Percentiles rank a stretch among this genome's conserved stretches.
Evolutionary conservation across 202 grass and related monocot genomes (phyloP).

Genomic region (Bolboschoenoplectus hybrid): DNA sequence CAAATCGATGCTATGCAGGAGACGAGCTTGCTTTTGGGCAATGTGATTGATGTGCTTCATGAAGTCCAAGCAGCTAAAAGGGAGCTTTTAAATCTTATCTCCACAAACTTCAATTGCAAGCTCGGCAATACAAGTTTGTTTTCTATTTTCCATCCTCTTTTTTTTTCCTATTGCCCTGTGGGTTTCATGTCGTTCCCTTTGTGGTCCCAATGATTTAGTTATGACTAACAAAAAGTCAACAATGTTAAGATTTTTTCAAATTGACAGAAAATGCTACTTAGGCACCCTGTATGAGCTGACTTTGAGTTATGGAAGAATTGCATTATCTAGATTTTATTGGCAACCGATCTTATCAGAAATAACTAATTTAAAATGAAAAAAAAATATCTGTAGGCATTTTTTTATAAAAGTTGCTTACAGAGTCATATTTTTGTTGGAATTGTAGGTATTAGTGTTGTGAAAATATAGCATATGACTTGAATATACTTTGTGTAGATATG

Average conservation of each 20-base stretch:
- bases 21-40: conserved; percentile 80
- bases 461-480: conserved; percentile 2
- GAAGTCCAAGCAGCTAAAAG: conserved; percentile 73
- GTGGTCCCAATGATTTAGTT: neutral
- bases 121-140: conserved; percentile 52
- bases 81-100: conserved; percentile 65
- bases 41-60: conserved; percentile 78
- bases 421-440: neutral
- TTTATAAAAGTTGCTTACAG: neutral
- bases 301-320: neutral
- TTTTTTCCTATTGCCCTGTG: neutral
- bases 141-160: conserved; percentile 40
- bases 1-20: conserved; percentile 58
- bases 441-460: neutral
- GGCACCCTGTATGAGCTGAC: neutral
- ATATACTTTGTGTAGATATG: conserved; percentile 55
- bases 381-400: neutral
- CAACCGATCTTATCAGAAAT: neutral
- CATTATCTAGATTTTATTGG: neutral
- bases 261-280: neutral
- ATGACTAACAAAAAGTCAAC: neutral
- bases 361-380: neutral
- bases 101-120: conserved; percentile 51
- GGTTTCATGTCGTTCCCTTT: neutral
- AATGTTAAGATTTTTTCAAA: neutral